Conservation (phyloP, 208 protist species). For the Leishmania gerbilli region DNA sequence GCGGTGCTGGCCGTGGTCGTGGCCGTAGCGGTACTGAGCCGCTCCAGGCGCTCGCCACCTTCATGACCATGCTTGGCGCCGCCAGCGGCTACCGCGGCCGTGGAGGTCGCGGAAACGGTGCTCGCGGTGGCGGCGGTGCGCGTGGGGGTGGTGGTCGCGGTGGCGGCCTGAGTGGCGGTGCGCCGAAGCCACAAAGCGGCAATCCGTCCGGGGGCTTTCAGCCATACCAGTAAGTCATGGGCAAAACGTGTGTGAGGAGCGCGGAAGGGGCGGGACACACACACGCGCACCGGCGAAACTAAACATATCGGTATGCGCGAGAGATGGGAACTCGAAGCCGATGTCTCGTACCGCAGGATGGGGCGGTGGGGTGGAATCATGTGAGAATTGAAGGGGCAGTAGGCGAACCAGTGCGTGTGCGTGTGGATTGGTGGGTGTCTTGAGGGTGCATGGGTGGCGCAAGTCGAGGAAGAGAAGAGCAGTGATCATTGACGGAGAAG, state of each 20-base stretch:
- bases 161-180: conserved; percentile 1
- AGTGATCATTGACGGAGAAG: neutral
- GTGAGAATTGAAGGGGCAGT: neutral
- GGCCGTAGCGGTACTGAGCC: conserved; percentile 40
- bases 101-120: conserved; percentile 20
- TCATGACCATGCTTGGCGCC: conserved; percentile 71
- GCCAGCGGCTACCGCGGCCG: conserved; percentile 32
- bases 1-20: conserved; percentile 31
- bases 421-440: neutral
- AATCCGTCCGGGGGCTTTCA: conserved; percentile 46
- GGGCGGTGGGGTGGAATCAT: neutral
- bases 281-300: too few species aligned
- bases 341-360: neutral
- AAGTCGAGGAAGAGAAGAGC: neutral
- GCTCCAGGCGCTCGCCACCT: conserved; percentile 61
- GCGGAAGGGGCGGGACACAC: neutral
- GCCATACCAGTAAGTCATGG: conserved; percentile 42
- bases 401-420: neutral
- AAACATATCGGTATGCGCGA: neutral
- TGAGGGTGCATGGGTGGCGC: neutral
- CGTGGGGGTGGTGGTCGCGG: conserved; percentile 30
- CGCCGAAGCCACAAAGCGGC: conserved; percentile 22
- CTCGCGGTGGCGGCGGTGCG: conserved; percentile 23
- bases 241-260: neutral
- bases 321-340: neutral